Conservation (phyloP, 805 yeast genomes). For the Saturnispora bothae region DNA sequence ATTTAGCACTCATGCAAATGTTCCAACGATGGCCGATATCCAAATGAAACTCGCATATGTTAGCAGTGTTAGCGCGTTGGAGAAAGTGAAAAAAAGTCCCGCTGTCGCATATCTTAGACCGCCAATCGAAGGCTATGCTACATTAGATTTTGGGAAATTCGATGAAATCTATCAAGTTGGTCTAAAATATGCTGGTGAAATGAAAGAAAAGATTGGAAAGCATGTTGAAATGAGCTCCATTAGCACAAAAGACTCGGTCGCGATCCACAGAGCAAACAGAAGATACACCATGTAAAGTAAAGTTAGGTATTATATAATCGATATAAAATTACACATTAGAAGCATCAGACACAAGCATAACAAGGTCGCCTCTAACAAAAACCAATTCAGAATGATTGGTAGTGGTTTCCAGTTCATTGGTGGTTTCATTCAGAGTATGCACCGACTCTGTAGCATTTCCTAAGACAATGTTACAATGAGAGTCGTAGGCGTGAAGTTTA, state of each 20-base stretch:
- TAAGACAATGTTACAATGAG: slow-evolving; percentile 91
- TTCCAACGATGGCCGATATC: slow-evolving; percentile 91
- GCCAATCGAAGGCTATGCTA: slow-evolving; percentile 86
- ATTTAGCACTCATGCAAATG: slow-evolving; percentile 74
- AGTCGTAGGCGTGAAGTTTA: slow-evolving; percentile 83
- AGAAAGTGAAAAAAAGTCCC: slow-evolving; percentile 70
- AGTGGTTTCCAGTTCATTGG: slow-evolving; percentile 31
- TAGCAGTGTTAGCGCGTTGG: slow-evolving; percentile 87
- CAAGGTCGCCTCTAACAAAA: slow-evolving; percentile 96
- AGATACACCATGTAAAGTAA: slow-evolving; percentile 50
- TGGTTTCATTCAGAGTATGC: slow-evolving; percentile 44
- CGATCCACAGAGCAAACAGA: slow-evolving; percentile 28
- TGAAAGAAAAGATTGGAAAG: slow-evolving; percentile 39
- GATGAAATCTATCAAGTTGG: slow-evolving; percentile 85
- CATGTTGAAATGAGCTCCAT: slow-evolving; percentile 30
- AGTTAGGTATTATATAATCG: not conserved
- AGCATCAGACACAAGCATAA: slow-evolving; percentile 55
- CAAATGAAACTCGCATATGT: slow-evolving; percentile 91
- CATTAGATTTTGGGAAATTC: slow-evolving; percentile 85
- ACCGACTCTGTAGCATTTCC: slow-evolving; percentile 88
- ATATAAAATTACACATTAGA: slow-evolving; percentile 16
- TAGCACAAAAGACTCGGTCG: slow-evolving; percentile 14
- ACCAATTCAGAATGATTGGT: slow-evolving; percentile 73
- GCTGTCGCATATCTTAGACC: slow-evolving; percentile 88
- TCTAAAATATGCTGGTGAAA: slow-evolving; percentile 53